Evolutionary conservation across 768 basidiomycete genomes (phyloP).

Genomic region (Lactarius evosmus): DNA sequence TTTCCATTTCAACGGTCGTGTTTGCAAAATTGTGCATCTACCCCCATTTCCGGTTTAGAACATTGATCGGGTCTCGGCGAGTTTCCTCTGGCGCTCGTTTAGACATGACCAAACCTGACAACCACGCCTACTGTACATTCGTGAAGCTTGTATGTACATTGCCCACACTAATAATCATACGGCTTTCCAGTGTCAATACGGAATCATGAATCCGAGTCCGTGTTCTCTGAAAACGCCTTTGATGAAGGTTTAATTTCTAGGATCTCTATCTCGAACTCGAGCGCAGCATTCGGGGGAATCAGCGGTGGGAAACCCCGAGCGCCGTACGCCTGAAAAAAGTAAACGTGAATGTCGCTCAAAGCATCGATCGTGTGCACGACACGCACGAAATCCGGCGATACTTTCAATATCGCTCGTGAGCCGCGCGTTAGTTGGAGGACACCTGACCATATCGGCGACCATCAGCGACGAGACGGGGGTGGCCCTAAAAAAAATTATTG

Average conservation of each 20-base stretch:
- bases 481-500: neutral
- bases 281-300: conserved; percentile 70
- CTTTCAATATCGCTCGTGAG: conserved; percentile 62
- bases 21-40: conserved; percentile 5
- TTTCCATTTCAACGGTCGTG: neutral
- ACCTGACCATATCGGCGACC: conserved; percentile 40
- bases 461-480: conserved; percentile 14
- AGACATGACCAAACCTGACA: neutral
- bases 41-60: conserved; percentile 5
- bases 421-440: conserved; percentile 73
- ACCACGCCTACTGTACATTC: conserved; percentile 8
- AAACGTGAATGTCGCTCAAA: neutral
- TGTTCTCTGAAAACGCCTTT: neutral
- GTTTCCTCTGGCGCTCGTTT: conserved; percentile 2
- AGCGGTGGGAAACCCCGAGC: conserved; percentile 67
- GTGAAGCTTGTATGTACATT: conserved; percentile 20
- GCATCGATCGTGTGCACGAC: conserved; percentile 6
- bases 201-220: neutral
- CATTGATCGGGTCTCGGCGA: neutral
- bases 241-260: conserved; percentile 53
- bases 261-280: conserved; percentile 83
- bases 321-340: conserved; percentile 58
- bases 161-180: neutral
- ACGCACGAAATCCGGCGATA: conserved; percentile 73
- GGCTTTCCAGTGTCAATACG: neutral